Evolutionary conservation across 768 basidiomycete species (phyloP).

Genomic region (Amylocystis lapponica): DNA sequence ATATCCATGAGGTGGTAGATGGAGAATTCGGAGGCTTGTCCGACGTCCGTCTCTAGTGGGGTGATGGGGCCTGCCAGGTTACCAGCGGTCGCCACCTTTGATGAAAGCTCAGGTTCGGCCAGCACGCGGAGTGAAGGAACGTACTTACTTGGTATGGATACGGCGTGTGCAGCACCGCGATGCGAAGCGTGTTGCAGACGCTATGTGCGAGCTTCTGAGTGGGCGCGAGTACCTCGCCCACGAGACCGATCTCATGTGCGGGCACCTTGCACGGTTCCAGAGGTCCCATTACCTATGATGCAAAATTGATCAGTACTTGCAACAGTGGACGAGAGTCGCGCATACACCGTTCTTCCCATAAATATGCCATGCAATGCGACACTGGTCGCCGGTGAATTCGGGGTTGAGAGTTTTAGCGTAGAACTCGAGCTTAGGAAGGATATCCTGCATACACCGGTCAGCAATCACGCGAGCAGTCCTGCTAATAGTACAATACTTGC

Average conservation of each 20-base stretch:
- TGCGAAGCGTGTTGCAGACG: neutral
- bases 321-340: neutral
- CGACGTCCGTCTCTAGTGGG: neutral
- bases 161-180: neutral
- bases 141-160: neutral
- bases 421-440: neutral
- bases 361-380: neutral
- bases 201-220: slow-evolving; percentile 1
- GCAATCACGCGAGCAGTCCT: no score
- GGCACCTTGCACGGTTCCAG: neutral
- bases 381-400: neutral
- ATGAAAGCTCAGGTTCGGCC: no score
- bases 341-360: slow-evolving; percentile 1
- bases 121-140: no score
- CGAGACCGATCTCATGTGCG: neutral
- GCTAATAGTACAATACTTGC: neutral
- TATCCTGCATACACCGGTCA: neutral
- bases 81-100: neutral
- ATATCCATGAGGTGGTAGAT: slow-evolving; percentile 1
- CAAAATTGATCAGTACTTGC: neutral
- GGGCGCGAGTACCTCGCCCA: neutral
- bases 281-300: neutral
- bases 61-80: neutral
- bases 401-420: neutral
- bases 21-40: neutral